Evolutionary conservation across 805 yeast species (phyloP).

Genomic region (Zygosaccharomyces pseudorouxii): DNA sequence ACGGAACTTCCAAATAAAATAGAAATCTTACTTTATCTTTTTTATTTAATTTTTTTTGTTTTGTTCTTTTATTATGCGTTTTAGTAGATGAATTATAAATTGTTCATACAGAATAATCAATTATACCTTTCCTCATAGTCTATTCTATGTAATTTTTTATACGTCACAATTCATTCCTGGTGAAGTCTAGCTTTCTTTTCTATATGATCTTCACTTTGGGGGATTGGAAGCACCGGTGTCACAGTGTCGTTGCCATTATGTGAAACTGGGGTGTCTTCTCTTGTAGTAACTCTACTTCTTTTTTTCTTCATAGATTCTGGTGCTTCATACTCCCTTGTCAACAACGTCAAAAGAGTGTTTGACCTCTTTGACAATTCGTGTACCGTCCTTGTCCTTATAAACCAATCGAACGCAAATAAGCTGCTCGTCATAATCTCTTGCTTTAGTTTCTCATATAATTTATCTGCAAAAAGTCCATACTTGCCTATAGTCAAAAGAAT

Average conservation of each 20-base stretch:
- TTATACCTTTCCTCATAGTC: background rate
- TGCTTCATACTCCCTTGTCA: constrained; percentile 66
- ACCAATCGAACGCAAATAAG: constrained; percentile 70
- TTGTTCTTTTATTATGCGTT: background rate
- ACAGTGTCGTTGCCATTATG: constrained; percentile 11
- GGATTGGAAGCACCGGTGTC: constrained; percentile 6
- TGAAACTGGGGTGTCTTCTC: constrained; percentile 21
- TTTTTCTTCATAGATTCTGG: constrained; percentile 52
- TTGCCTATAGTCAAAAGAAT: constrained; percentile 56
- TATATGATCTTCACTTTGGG: constrained; percentile 11
- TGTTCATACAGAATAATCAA: background rate
- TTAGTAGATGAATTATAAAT: background rate
- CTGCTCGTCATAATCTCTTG: constrained; percentile 57
- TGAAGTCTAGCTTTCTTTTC: constrained; percentile 17
- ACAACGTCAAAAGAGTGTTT: constrained; percentile 59
- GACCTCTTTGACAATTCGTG: constrained; percentile 69
- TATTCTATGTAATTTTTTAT: background rate
- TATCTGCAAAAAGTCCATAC: constrained; percentile 57
- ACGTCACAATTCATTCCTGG: constrained; percentile 1
- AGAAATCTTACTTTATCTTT: background rate
- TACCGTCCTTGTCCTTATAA: constrained; percentile 61
- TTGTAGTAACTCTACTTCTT: constrained; percentile 23
- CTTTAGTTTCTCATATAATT: constrained; percentile 58
- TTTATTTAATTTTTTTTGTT: background rate
- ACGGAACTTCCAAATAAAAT: background rate